These are phyloP conservation scores for Glycyrrhiza uralensis DNA, from an alignment of 306 rosid species.

Conservation along the genomic window DNA sequence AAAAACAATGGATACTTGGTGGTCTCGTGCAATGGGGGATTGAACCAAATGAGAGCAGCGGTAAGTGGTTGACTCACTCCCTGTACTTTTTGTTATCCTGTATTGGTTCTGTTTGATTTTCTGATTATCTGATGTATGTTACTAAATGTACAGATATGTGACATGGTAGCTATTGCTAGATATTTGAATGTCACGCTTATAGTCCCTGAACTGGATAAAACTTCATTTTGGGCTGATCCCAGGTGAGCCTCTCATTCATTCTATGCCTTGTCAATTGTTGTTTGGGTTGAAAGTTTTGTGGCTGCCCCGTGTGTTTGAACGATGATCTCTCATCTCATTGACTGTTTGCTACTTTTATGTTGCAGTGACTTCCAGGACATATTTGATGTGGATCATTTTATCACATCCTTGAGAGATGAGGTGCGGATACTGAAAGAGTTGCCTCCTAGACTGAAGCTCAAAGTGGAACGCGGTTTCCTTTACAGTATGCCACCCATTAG, in stretches of 20 bases:
- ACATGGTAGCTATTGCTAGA: conserved; percentile 96
- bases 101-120: neutral
- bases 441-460: conserved; percentile 87
- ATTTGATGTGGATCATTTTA: conserved; percentile 91
- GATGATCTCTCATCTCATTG: neutral
- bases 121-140: neutral
- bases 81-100: neutral
- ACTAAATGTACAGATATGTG: conserved; percentile 74
- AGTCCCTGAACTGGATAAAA: conserved; percentile 87
- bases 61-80: conserved; percentile 43
- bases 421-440: conserved; percentile 90
- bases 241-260: conserved; percentile 48
- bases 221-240: conserved; percentile 99
- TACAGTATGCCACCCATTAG: conserved; percentile 95
- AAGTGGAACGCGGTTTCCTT: conserved; percentile 62
- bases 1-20: conserved; percentile 90
- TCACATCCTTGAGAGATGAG: conserved; percentile 93
- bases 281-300: neutral
- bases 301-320: neutral
- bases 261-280: neutral
- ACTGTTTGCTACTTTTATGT: conserved; percentile 12
- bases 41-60: conserved; percentile 99
- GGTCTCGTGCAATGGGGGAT: conserved; percentile 97
- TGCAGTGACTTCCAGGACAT: conserved; percentile 89
- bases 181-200: conserved; percentile 86